These are phyloP conservation scores for Penstemon davidsonii DNA, from an alignment of 257 asterid genomes.

Conservation along the genomic window DNA sequence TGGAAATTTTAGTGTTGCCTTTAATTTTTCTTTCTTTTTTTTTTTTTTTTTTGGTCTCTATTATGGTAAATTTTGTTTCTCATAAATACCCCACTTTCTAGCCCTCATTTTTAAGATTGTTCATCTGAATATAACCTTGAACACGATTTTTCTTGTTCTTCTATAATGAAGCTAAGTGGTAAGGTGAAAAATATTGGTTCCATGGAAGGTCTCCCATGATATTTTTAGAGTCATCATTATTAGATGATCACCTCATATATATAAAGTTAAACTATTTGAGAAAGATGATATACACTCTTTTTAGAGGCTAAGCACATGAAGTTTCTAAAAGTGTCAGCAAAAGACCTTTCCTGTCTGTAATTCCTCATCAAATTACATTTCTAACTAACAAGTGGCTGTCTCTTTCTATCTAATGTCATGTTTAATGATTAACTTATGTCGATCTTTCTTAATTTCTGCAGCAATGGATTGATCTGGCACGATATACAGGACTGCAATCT, in stretches of 20 bases:
- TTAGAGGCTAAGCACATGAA: not conserved
- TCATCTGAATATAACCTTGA: not conserved
- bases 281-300: not conserved
- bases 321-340: not conserved
- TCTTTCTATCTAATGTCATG: not conserved
- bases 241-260: conserved; percentile 1
- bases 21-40: not conserved
- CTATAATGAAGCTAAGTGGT: not conserved
- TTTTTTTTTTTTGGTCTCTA: not conserved
- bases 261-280: not conserved
- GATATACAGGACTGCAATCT: conserved; percentile 79
- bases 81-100: no score
- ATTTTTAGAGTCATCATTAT: not conserved
- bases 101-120: not conserved
- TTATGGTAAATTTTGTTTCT: not conserved
- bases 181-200: not conserved
- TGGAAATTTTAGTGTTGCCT: not conserved
- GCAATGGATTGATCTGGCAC: conserved; percentile 98
- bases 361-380: conserved; percentile 3
- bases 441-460: conserved; percentile 38
- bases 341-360: not conserved
- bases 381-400: not conserved
- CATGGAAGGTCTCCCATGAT: not conserved
- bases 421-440: conserved; percentile 26
- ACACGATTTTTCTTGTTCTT: not conserved